phyloP scores from a whole-genome alignment of 768 basidiomycete genomes.

The Russula compacta region DNA sequence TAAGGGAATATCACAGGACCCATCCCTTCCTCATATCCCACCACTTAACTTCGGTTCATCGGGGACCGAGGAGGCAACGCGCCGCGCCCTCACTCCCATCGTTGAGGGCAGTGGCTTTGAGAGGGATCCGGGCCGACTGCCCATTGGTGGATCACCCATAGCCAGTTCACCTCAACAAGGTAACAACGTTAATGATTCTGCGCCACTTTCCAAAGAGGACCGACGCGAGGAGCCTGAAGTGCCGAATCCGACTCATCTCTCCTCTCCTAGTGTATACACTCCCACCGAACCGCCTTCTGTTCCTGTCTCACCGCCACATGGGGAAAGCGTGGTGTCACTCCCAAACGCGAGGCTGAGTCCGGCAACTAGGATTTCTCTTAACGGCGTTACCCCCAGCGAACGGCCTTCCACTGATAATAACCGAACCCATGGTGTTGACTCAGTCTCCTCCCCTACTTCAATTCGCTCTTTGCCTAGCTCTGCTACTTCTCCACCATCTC shows the following conservation, averaged over 20 bases:
- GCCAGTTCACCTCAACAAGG: background rate
- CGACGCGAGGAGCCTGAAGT: background rate
- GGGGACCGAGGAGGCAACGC: background rate
- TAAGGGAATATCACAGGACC: background rate
- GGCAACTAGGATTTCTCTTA: background rate
- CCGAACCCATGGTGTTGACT: background rate
- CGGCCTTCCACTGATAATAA: background rate
- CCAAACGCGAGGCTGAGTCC: background rate
- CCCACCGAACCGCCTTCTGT: background rate
- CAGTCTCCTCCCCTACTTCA: background rate
- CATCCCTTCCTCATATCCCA: slow-evolving; percentile 42
- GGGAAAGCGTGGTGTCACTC: background rate
- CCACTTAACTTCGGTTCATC: slow-evolving; percentile 41
- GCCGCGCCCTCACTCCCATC: slow-evolving; percentile 41
- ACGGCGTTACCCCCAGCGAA: background rate
- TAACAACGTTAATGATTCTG: background rate
- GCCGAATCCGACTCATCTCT: background rate
- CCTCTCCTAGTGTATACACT: slow-evolving; percentile 4
- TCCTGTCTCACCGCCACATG: background rate
- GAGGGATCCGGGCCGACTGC: slow-evolving; percentile 2
- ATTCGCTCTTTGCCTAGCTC: slow-evolving; percentile 1
- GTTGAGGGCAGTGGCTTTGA: slow-evolving; percentile 39
- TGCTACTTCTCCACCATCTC: slow-evolving; percentile 13
- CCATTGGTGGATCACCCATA: background rate
- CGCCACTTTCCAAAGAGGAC: background rate